Percentiles rank a stretch among this genome's conserved stretches.
Evolutionary conservation across 257 asterid genomes (phyloP).

Genomic region (Lycium ferocissimum): DNA sequence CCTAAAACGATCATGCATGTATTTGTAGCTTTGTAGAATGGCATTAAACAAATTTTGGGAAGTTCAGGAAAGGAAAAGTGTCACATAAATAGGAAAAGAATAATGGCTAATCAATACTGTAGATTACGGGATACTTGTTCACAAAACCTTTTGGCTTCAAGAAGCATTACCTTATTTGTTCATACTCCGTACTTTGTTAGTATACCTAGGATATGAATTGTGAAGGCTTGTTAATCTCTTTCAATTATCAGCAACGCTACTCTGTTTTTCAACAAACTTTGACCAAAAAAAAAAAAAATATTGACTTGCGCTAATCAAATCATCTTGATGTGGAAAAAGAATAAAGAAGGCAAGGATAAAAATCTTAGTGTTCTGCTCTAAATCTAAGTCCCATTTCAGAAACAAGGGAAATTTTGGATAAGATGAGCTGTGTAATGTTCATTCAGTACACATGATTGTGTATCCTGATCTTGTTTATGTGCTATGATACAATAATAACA

Average conservation of each 20-base stretch:
- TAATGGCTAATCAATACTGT: background rate
- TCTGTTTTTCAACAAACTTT: background rate
- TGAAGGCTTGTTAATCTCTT: no score
- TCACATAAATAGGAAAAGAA: background rate
- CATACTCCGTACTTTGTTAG: background rate
- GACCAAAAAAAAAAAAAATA: background rate
- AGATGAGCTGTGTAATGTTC: conserved; percentile 5
- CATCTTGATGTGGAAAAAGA: conserved; percentile 22
- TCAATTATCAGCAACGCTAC: no score
- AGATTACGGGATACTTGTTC: background rate
- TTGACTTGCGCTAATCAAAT: background rate
- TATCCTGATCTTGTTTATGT: conserved; percentile 16
- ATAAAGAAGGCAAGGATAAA: conserved; percentile 7
- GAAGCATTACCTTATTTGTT: background rate
- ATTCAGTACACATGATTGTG: background rate
- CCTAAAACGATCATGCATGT: background rate
- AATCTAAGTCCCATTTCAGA: background rate
- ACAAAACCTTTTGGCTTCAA: background rate
- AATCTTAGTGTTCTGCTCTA: conserved; percentile 15
- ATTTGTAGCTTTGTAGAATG: background rate
- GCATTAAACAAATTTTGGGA: background rate
- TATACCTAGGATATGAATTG: no score
- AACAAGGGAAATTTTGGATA: conserved; percentile 21
- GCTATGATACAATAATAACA: background rate
- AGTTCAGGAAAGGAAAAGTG: background rate